These are phyloP conservation scores for Ceratobasidium sp. DNA, from an alignment of 1,284 basidiomycete species.

Conservation along the genomic window DNA sequence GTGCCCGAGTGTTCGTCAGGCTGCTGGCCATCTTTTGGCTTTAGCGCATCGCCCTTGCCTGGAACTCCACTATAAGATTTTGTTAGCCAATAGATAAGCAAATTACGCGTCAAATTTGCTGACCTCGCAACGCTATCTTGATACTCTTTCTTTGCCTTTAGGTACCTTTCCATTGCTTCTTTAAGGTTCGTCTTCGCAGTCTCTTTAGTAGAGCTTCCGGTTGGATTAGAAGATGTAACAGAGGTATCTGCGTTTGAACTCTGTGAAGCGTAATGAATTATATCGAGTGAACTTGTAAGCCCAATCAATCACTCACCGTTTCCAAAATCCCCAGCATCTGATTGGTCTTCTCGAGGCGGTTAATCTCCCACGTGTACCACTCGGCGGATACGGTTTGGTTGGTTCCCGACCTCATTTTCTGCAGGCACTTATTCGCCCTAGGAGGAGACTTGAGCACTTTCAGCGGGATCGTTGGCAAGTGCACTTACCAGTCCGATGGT, in stretches of 20 bases:
- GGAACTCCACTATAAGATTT: no score
- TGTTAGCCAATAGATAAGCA: no score
- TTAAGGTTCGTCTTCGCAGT: neutral
- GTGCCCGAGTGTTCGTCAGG: no score
- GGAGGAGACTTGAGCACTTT: neutral
- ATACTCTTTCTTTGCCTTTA: neutral
- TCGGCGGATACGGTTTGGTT: neutral
- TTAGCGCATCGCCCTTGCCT: no score
- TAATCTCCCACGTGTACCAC: slow-evolving; percentile 19
- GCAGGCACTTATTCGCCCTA: slow-evolving; percentile 14
- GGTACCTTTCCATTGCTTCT: neutral
- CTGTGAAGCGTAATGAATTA: no score
- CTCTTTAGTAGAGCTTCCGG: neutral
- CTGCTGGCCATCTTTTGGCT: no score
- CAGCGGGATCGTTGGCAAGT: neutral
- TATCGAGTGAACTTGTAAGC: no score
- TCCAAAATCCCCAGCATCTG: neutral
- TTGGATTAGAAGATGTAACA: no score
- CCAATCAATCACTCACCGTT: neutral
- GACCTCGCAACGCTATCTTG: neutral
- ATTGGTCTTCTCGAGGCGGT: neutral
- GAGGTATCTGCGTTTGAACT: no score
- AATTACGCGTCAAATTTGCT: neutral
- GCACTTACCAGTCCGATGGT: slow-evolving; percentile 11
- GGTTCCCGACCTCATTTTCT: neutral